Conservation (phyloP, 305 asterid genomes). For the Fraxinus greggii region DNA sequence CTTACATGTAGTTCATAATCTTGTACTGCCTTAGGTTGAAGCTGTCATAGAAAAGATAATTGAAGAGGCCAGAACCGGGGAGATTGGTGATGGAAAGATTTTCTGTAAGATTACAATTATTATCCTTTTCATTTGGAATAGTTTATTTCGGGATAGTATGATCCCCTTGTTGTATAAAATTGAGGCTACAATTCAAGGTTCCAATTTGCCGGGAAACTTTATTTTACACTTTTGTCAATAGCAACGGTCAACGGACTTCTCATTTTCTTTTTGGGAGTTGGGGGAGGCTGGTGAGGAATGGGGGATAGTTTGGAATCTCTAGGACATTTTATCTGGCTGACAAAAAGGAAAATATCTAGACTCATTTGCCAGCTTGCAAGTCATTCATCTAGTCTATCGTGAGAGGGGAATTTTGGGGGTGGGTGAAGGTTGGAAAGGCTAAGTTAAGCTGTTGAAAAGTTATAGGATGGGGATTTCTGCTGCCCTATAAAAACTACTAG, state of each 20-base stretch:
- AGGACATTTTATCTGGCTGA: background rate
- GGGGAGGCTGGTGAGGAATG: background rate
- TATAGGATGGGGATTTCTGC: background rate
- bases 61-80: slow-evolving; percentile 88
- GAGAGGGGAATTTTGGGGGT: background rate
- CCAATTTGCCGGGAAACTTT: background rate
- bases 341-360: background rate
- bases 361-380: background rate
- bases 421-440: background rate
- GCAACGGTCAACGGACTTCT: background rate
- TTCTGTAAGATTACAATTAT: slow-evolving; percentile 50
- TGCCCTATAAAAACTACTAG: background rate
- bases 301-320: background rate
- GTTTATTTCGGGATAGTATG: background rate
- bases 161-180: background rate
- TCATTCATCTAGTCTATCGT: background rate
- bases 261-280: background rate
- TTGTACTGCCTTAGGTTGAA: slow-evolving; percentile 58
- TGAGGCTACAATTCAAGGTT: background rate
- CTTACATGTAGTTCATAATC: slow-evolving; percentile 12
- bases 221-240: background rate
- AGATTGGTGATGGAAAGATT: slow-evolving; percentile 94
- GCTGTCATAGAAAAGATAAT: slow-evolving; percentile 77
- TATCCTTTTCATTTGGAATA: background rate
- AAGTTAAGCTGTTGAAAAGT: background rate